These are phyloP conservation scores for Aspergillus sclerotioniger DNA, from an alignment of 495 filamentous ascomycete species.

Conservation along the genomic window DNA sequence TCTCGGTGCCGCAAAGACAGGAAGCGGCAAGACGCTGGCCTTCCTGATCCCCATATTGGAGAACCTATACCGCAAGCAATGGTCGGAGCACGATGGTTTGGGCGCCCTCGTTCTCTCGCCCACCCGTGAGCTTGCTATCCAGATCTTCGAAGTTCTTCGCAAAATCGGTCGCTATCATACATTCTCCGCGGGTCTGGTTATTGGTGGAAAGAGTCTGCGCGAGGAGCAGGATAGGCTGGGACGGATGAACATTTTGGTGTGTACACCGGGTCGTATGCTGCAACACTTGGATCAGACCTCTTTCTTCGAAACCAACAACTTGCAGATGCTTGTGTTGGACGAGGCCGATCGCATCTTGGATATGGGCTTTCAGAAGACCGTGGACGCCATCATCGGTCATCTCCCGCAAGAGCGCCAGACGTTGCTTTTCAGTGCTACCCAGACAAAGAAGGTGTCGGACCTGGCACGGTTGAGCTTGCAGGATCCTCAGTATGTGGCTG, in stretches of 20 bases:
- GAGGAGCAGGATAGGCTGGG: constrained; percentile 85
- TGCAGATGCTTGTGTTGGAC: constrained; percentile 92
- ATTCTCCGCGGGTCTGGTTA: constrained; percentile 91
- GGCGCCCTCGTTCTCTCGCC: constrained; percentile 92
- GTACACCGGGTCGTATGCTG: constrained; percentile 90
- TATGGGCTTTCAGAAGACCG: constrained; percentile 89
- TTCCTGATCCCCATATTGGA: constrained; percentile 92
- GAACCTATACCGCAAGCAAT: constrained; percentile 86
- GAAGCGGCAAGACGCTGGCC: constrained; percentile 92
- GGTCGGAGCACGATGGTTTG: constrained; percentile 87
- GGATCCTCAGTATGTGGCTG: constrained; percentile 92
- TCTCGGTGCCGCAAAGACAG: constrained; percentile 94
- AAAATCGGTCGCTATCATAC: constrained; percentile 87
- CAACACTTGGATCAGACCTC: constrained; percentile 97
- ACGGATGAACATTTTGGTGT: constrained; percentile 97
- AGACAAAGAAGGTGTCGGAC: constrained; percentile 91
- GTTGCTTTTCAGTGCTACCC: constrained; percentile 91
- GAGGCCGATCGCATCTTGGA: constrained; percentile 97
- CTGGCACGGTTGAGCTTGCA: constrained; percentile 82
- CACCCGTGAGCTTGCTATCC: constrained; percentile 90
- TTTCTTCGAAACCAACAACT: constrained; percentile 80
- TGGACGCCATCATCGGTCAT: constrained; percentile 93
- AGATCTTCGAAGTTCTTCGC: constrained; percentile 93
- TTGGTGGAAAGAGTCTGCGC: constrained; percentile 87
- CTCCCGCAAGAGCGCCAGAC: constrained; percentile 86